A percentile compares a stretch with the other conserved stretches of the same genome.
phyloP scores from a whole-genome alignment of 306 rosid species.

The Trichosanthes truncata region DNA sequence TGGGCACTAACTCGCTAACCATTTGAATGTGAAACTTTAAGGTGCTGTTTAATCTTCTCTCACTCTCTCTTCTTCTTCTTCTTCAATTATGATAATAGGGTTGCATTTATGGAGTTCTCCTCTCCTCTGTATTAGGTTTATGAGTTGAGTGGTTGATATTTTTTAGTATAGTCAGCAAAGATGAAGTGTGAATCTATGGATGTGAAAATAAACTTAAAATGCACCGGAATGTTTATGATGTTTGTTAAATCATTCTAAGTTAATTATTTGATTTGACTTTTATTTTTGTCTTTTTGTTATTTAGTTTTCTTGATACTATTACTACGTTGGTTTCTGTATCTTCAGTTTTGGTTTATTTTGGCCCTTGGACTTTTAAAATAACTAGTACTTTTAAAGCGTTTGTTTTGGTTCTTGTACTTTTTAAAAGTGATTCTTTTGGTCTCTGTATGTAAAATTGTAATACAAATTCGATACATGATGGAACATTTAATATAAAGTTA shows the following conservation, averaged over 20 bases:
- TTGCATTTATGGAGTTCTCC: background rate
- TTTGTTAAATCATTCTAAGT: background rate
- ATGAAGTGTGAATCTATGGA: background rate
- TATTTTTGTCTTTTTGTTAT: background rate
- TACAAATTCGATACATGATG: no score
- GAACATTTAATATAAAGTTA: no score
- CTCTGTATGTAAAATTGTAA: no score
- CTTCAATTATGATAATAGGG: background rate
- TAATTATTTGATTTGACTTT: background rate
- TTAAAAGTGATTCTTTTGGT: no score
- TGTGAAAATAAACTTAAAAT: background rate
- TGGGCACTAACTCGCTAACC: slow-evolving; percentile 5
- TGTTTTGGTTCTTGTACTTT: no score
- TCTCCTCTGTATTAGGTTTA: background rate
- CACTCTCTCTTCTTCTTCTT: background rate
- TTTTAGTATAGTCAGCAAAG: background rate
- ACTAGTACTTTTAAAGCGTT: no score
- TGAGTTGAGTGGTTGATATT: background rate
- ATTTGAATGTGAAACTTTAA: background rate
- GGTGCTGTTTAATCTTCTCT: background rate
- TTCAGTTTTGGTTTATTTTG: background rate
- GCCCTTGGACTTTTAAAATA: no score
- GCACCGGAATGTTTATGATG: background rate
- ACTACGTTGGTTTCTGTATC: background rate
- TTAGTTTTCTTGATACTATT: background rate